Evolutionary conservation across 345 rosid species (phyloP).

Genomic region (Arabidopsis arenosa): DNA sequence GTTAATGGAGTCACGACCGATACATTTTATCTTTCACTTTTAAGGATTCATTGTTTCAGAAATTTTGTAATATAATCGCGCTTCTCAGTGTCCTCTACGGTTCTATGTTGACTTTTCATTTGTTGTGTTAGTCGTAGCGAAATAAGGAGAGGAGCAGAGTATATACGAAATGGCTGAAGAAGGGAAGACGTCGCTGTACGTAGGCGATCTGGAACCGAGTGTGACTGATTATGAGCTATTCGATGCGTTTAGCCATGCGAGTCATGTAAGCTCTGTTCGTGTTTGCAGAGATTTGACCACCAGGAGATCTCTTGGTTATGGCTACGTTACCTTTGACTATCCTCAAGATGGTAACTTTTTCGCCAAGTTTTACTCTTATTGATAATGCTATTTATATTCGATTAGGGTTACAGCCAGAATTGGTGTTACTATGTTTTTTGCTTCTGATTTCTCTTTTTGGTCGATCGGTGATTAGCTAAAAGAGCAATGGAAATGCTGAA

Average conservation of each 20-base stretch:
- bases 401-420: background rate
- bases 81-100: background rate
- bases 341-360: slow-evolving; percentile 62
- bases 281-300: slow-evolving; percentile 70
- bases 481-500: slow-evolving; percentile 72
- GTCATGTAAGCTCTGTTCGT: slow-evolving; percentile 67
- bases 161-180: slow-evolving; percentile 43
- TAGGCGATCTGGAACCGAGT: slow-evolving; percentile 66
- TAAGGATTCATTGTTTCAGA: background rate
- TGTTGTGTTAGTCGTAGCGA: background rate
- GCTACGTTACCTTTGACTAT: slow-evolving; percentile 66
- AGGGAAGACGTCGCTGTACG: slow-evolving; percentile 62
- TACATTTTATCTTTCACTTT: too few relatives aligned
- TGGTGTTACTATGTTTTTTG: background rate
- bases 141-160: background rate
- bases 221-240: slow-evolving; percentile 73
- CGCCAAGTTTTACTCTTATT: background rate
- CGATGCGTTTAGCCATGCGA: slow-evolving; percentile 62
- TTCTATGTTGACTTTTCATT: slow-evolving; percentile 1
- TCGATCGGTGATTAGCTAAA: slow-evolving; percentile 50
- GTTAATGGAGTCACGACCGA: background rate
- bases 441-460: background rate
- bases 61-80: background rate
- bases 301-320: slow-evolving; percentile 75
- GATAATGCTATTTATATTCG: background rate